Percentiles rank a stretch among this genome's conserved stretches.
Evolutionary conservation across 106 monocot genomes (phyloP).

Genomic region (Chionographis japonica): DNA sequence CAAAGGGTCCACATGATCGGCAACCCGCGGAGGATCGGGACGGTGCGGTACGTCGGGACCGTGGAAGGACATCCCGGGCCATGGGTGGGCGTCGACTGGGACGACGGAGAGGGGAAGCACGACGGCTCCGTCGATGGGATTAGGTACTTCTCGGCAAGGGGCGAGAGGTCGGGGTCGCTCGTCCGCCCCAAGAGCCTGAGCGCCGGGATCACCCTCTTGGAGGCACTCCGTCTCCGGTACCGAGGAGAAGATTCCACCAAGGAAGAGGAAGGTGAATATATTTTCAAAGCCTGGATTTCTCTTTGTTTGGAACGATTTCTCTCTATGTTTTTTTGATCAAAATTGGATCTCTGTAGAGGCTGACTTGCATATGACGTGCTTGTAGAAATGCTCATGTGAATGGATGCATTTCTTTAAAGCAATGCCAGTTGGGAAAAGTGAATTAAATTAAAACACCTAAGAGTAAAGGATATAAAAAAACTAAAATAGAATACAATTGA

Average conservation of each 20-base stretch:
- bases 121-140: constrained; percentile 57
- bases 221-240: constrained; percentile 53
- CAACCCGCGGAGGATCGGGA: constrained; percentile 60
- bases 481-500: no score
- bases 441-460: no score
- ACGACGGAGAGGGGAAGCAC: constrained; percentile 78
- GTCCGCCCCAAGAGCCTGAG: constrained; percentile 59
- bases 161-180: constrained; percentile 64
- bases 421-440: no score
- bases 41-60: constrained; percentile 69
- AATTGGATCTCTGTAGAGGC: no score
- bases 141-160: constrained; percentile 54
- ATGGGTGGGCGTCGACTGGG: constrained; percentile 96
- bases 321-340: no score
- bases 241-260: constrained; percentile 56
- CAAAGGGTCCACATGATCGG: constrained; percentile 72
- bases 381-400: no score
- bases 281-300: no score
- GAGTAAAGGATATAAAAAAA: no score
- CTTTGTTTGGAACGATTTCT: no score
- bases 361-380: no score
- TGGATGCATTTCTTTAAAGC: no score
- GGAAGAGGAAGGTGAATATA: constrained; percentile 62
- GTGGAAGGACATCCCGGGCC: constrained; percentile 46
- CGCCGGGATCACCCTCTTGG: constrained; percentile 53